These are phyloP conservation scores for Macrocybe gigantea DNA, from an alignment of 768 basidiomycete genomes.

Conservation along the genomic window DNA sequence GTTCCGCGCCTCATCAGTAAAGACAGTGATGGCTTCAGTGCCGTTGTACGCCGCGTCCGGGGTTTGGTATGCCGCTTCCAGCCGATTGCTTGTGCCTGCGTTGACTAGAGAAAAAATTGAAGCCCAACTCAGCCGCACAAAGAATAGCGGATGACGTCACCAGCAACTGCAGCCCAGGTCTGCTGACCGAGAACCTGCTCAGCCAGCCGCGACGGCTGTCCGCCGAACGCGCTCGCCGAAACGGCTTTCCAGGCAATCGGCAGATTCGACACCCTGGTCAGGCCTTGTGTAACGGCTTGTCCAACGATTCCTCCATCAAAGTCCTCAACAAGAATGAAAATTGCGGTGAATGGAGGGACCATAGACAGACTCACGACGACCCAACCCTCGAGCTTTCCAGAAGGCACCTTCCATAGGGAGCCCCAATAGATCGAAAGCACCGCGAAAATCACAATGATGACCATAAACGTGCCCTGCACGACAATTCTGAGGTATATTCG, in stretches of 20 bases:
- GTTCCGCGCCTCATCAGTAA: slow-evolving; percentile 46
- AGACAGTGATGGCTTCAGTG: slow-evolving; percentile 42
- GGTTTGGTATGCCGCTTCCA: slow-evolving; percentile 28
- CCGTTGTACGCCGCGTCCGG: slow-evolving; percentile 41
- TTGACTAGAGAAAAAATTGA: slow-evolving; percentile 26
- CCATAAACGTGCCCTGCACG: slow-evolving; percentile 6
- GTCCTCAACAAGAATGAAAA: slow-evolving; percentile 29
- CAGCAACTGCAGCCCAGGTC: slow-evolving; percentile 45
- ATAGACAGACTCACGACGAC: slow-evolving; percentile 34
- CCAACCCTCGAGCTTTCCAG: slow-evolving; percentile 40
- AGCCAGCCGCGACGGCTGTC: slow-evolving; percentile 34
- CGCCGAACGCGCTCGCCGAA: slow-evolving; percentile 32
- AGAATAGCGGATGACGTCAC: slow-evolving; percentile 24
- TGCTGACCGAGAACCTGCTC: slow-evolving; percentile 39
- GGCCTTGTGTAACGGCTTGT: slow-evolving; percentile 28
- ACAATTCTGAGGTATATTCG: slow-evolving; percentile 11
- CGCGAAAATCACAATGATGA: slow-evolving; percentile 28
- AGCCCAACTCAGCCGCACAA: background rate
- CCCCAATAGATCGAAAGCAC: slow-evolving; percentile 50
- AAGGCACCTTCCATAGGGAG: slow-evolving; percentile 35
- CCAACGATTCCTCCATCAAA: slow-evolving; percentile 51
- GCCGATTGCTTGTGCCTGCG: slow-evolving; percentile 27
- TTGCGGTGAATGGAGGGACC: too few species aligned
- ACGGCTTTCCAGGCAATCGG: slow-evolving; percentile 27
- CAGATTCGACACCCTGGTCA: slow-evolving; percentile 25